Evolutionary conservation across 176 grass and related monocot species (phyloP), one percentile per base, ranked within the genome.

Genomic region (Carex scoparia): DNA sequence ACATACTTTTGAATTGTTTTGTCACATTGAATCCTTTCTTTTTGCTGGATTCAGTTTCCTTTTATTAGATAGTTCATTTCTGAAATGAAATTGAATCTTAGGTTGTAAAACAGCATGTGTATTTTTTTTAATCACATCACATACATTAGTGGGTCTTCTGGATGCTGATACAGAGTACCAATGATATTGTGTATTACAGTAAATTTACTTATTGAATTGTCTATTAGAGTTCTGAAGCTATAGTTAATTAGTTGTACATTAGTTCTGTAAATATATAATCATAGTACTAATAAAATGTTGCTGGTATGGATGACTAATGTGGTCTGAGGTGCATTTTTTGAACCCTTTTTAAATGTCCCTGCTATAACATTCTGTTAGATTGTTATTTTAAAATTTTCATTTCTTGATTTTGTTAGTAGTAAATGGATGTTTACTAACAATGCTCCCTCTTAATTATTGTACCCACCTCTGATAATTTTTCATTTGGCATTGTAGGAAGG

Each of bases 401-500:
- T 74, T 1, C 10, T 28, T 51, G 9, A 23, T 46, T 81, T 51
- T 51, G 48, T 10, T 72, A 28, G 40, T 23, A 3, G 10, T 46
- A 10, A 4, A 28, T 3, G 61, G 8, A 65, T 65, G 62, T 1
- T 31, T 65, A 11, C 23, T 23, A 75, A 2, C 19, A 53, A 75
- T 77, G 10, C 32, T 56, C 44, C 30, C 55, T 56, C 12, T 9
- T 30, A 77, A 4, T 53, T 31, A 55, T 75, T 54, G 23, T 28
- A 51, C 51, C n/a, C 4, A 3, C 42, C 15, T 53, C 58, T 80
- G 13, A 37, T 49, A 10, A 11, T 44, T 30, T 44, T 79, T 61
- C 7, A 27, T 78, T 33, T 57, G 66, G n/a, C 9, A 0, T 1
- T 53, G 75, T 81, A 95, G 93, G 89, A 89, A 75, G 86, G 89